A percentile compares a stretch with the other conserved stretches of the same genome.
Evolutionary conservation across 2,329 filamentous ascomycete genomes (phyloP).

Genomic region (Claviceps africana): DNA sequence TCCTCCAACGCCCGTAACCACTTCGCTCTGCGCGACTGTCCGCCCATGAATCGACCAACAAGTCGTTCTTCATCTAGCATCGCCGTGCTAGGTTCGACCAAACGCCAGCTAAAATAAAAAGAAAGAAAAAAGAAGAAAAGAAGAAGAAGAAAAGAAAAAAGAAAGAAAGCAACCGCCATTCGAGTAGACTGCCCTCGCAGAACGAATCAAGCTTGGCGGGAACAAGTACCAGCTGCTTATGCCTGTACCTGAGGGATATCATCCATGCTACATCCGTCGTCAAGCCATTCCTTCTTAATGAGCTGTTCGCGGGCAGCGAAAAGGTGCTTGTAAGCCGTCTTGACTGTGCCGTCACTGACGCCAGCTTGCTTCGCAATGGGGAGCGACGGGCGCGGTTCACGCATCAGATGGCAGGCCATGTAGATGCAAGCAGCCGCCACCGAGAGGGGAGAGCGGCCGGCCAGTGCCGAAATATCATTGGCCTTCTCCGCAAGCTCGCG

Average conservation of each 20-base stretch:
- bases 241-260: conserved; percentile 45
- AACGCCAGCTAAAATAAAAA: background rate
- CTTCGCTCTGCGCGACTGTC: background rate
- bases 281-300: conserved; percentile 62
- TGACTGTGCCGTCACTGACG: conserved; percentile 93
- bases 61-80: background rate
- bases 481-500: conserved; percentile 67
- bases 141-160: too few species aligned
- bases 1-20: background rate
- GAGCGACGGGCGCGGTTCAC: conserved; percentile 64
- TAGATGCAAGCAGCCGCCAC: conserved; percentile 94
- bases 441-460: conserved; percentile 84
- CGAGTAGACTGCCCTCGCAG: background rate
- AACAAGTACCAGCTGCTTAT: conserved; percentile 9
- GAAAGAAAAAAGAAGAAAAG: background rate
- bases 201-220: background rate
- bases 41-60: background rate
- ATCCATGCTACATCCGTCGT: conserved; percentile 55
- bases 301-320: conserved; percentile 61
- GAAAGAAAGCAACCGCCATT: too few species aligned
- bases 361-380: conserved; percentile 74
- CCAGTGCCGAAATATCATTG: conserved; percentile 63
- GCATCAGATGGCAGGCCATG: conserved; percentile 81
- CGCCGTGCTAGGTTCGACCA: background rate
- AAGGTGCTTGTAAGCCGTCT: conserved; percentile 84